These are phyloP conservation scores for Podospora fimiseda DNA, from an alignment of 495 filamentous ascomycete species.

Conservation along the genomic window DNA sequence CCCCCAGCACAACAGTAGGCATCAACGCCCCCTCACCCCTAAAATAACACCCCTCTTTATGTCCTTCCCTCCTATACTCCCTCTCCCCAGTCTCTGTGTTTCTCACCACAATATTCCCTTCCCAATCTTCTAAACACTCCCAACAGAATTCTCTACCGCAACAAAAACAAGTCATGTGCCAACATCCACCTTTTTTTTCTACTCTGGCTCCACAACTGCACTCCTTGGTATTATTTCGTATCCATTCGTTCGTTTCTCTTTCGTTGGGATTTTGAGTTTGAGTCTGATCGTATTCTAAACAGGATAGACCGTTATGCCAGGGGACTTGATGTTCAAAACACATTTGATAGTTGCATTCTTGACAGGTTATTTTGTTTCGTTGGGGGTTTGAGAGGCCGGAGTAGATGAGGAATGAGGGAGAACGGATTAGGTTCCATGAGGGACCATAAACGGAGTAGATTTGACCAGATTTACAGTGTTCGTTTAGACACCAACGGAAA, in stretches of 20 bases:
- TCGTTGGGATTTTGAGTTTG: neutral
- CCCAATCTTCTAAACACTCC: conserved; percentile 17
- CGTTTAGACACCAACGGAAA: conserved; percentile 34
- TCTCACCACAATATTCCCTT: neutral
- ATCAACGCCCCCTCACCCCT: neutral
- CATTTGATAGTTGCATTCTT: conserved; percentile 29
- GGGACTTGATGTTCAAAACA: conserved; percentile 31
- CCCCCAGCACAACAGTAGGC: too few relatives aligned
- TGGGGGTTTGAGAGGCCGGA: neutral
- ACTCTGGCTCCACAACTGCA: conserved; percentile 11
- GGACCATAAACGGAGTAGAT: conserved; percentile 17
- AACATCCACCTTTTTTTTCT: conserved; percentile 15
- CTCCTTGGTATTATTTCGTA: conserved; percentile 4
- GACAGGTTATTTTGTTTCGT: conserved; percentile 28
- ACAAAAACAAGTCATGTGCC: conserved; percentile 15
- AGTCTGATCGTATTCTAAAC: conserved; percentile 26
- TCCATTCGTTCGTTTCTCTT: conserved; percentile 5
- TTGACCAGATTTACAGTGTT: conserved; percentile 33
- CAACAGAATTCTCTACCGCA: conserved; percentile 22
- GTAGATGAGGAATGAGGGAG: conserved; percentile 12
- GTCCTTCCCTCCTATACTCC: conserved; percentile 1
- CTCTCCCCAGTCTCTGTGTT: neutral
- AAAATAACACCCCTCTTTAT: conserved; percentile 12
- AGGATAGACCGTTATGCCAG: conserved; percentile 38
- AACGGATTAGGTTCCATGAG: neutral